Conservation (phyloP, 805 yeast species). For the Naumovozyma castellii region DNA sequence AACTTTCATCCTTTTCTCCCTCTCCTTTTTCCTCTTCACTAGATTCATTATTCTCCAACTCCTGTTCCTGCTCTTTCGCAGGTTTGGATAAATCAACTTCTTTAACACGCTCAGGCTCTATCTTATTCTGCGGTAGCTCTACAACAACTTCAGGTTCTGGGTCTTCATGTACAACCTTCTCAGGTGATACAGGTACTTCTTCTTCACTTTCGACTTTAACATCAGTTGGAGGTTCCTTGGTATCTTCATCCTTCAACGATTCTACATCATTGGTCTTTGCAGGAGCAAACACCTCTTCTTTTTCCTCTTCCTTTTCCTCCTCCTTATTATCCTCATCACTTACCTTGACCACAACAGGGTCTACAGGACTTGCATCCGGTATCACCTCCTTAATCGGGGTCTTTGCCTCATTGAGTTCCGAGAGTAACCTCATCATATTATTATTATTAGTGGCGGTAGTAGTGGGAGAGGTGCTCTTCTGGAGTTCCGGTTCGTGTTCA, state of each 20-base stretch:
- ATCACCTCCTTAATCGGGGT: no score
- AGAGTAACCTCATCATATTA: neutral
- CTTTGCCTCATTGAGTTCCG: neutral
- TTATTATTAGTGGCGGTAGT: neutral
- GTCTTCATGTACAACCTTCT: no score
- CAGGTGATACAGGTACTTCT: no score
- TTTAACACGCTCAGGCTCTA: no score
- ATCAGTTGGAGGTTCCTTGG: no score
- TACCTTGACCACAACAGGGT: neutral
- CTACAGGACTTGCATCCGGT: neutral
- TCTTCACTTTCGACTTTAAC: no score
- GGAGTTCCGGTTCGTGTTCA: no score
- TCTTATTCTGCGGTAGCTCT: no score
- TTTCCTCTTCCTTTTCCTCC: neutral
- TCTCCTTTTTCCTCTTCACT: constrained; percentile 4
- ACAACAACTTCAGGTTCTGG: no score
- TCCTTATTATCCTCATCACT: neutral
- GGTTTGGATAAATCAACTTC: no score
- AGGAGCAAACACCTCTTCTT: neutral
- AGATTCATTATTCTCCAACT: neutral
- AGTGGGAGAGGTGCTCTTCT: no score
- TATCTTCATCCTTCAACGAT: no score
- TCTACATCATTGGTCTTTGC: neutral
- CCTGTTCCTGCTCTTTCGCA: neutral
- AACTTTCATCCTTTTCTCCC: constrained; percentile 6